Evolutionary conservation across 768 basidiomycete genomes (phyloP), one percentile per base, ranked within the genome.

Genomic region (Mycena polygramma): DNA sequence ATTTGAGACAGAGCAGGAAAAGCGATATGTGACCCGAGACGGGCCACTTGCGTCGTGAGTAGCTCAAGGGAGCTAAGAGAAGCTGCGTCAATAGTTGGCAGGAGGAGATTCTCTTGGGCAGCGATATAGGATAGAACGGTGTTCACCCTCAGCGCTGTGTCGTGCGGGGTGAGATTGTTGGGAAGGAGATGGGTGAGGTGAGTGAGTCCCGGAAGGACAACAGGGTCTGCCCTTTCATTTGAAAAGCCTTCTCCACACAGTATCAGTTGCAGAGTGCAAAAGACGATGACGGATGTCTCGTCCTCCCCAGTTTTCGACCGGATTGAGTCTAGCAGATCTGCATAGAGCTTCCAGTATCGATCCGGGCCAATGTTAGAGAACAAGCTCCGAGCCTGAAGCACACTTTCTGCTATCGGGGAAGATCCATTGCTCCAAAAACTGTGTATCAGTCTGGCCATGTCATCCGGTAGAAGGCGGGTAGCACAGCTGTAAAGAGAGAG

Each of bases 271-370:
- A 61, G 46, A 15, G 59, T 37, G 37, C 46, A 61, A 49, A 49
- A 59, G n/a, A 59, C 43, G 15, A 45, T 45, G 2, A 45, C 2
- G 10, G 57, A 7, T 13, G 41, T 17, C 22, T 45, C 41, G 24
- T 59, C 57, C 24, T 59, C 57, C n/a, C n/a, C n/a, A n/a, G 36
- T 36, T 35, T 61, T 46, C 20, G 41, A 45, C 57, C 30, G 57
- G 7, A 61, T 36, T n/a, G 30, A 36, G 1, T 61, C 48, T 2
- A 61, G 46, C 2, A 61, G 48, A 61, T 7, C 51, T 30, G 15
- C 7, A 51, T 61, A 49, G 46, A 61, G 10, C 1, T 35, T 24
- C 59, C 59, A 49, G 59, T 49, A 61, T 8, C 19, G 3, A 19
- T 49, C 41, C 22, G 26, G 46, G n/a, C 48, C 59, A 61, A 61